Evolutionary conservation across 176 grass and related monocot species (phyloP), one percentile per base, ranked within the genome.

Genomic region (Oryza glaberrima): DNA sequence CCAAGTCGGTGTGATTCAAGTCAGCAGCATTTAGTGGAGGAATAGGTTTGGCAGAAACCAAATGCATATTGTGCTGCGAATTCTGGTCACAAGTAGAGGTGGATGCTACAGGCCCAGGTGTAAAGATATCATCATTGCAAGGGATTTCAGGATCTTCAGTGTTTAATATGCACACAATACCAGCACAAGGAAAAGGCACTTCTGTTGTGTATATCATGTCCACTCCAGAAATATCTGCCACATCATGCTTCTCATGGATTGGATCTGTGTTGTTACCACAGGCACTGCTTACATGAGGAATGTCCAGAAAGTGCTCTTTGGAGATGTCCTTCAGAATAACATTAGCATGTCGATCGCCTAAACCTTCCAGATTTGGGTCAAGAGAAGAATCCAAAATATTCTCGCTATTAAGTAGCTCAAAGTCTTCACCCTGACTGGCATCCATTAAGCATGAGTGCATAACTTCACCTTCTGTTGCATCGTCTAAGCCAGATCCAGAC

Each of bases 61-160:
- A 69, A 73, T 60, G 11, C 2, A 8, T 61, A 81, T 64, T 48
- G 12, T 82, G 38, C 30, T 78, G 38, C n/a, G 82, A 68, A 79
- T 85, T 84, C 36, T 78, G 72, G 58, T 79, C 67, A 0, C 63
- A 66, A 28, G 65, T 30, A 80, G 63, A 73, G n/a, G 22, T 40
- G 51, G 32, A 75, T 76, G 86, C 61, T 54, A 77, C 48, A 71
- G 73, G 58, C 14, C 65, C 5, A 76, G 88, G 81, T 81, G 87
- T 68, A 73, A 52, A 28, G 46, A 90, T 48, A 70, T 85, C 77
- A 65, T 84, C 84, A 76, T 79, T 90, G 61, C 34, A 78, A 75
- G 91, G 88, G 40, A 93, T 90, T 51, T 87, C 84, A 70, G 61
- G 32, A 82, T 93, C 81, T 68, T 90, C 81, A 60, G 61, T 70